phyloP scores from a whole-genome alignment of 345 rosid species.

The Euclidium syriacum region DNA sequence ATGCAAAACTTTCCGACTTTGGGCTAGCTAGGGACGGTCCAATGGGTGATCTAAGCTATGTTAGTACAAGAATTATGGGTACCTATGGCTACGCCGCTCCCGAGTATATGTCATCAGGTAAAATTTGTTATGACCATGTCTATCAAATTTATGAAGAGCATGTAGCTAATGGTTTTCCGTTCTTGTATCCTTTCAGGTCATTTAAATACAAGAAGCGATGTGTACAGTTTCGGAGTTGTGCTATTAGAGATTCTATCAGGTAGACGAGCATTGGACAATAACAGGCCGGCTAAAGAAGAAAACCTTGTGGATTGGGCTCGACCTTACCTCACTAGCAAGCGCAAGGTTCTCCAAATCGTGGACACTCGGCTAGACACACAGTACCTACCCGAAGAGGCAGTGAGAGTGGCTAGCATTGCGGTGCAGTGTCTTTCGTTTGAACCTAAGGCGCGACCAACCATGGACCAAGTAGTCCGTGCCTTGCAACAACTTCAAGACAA shows the following conservation, averaged over 20 bases:
- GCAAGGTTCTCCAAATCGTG: conserved; percentile 64
- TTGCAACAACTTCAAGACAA: conserved; percentile 55
- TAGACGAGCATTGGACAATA: conserved; percentile 69
- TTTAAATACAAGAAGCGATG: conserved; percentile 70
- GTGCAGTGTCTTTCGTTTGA: conserved; percentile 65
- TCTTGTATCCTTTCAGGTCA: conserved; percentile 44
- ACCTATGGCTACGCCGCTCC: conserved; percentile 61
- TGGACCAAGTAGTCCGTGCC: conserved; percentile 61
- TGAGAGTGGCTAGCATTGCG: conserved; percentile 52
- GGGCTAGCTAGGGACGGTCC: conserved; percentile 98
- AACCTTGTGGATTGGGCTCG: conserved; percentile 88
- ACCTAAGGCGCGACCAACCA: conserved; percentile 68
- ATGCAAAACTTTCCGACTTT: conserved; percentile 83
- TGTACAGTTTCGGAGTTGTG: conserved; percentile 92
- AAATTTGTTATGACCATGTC: neutral
- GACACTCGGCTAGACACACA: conserved; percentile 68
- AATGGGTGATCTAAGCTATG: conserved; percentile 65
- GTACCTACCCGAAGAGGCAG: conserved; percentile 44
- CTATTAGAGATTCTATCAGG: conserved; percentile 87
- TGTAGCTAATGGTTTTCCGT: neutral
- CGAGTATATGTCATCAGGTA: conserved; percentile 65
- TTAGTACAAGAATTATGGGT: conserved; percentile 92
- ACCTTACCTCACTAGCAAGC: conserved; percentile 67
- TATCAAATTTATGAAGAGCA: neutral
- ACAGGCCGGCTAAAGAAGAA: conserved; percentile 74